These are phyloP conservation scores for Dentipellis sp. DNA, from an alignment of 768 basidiomycete species.

Conservation along the genomic window DNA sequence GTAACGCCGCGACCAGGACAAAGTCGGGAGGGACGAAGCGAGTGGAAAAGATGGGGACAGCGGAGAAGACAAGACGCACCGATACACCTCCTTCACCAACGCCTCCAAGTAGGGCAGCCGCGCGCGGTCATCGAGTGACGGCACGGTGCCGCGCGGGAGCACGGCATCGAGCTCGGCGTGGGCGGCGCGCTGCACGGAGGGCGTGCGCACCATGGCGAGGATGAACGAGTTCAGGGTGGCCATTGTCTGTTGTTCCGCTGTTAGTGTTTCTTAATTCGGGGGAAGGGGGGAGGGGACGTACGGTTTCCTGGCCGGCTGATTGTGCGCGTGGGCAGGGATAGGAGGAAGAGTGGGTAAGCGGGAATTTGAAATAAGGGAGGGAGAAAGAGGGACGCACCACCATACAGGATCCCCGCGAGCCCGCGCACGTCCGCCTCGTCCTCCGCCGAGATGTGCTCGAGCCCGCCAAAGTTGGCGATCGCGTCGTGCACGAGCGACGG, in stretches of 20 bases:
- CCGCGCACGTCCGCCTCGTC: neutral
- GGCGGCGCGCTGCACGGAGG: slow-evolving; percentile 28
- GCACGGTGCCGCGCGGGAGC: slow-evolving; percentile 45
- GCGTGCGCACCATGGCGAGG: neutral
- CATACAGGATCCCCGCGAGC: neutral
- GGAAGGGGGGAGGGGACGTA: too few relatives aligned
- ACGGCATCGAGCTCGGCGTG: slow-evolving; percentile 60
- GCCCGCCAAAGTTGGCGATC: neutral
- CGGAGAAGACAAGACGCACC: slow-evolving; percentile 52
- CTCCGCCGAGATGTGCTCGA: neutral
- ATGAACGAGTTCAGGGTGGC: neutral
- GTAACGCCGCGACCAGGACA: too few relatives aligned
- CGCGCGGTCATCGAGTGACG: slow-evolving; percentile 45
- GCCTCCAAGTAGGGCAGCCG: slow-evolving; percentile 52
- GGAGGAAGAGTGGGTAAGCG: neutral
- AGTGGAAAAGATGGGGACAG: too few relatives aligned
- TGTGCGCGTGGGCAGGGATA: too few relatives aligned
- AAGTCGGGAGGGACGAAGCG: too few relatives aligned
- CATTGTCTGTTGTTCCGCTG: neutral
- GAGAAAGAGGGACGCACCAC: neutral
- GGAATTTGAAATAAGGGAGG: neutral
- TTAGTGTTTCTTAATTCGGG: neutral
- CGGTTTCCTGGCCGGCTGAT: neutral
- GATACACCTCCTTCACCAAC: slow-evolving; percentile 42
- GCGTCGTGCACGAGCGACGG: neutral